Percentiles rank a stretch among this genome's conserved stretches.
Evolutionary conservation across 2,329 filamentous ascomycete genomes (phyloP).

Genomic region (Fusarium proliferatum): DNA sequence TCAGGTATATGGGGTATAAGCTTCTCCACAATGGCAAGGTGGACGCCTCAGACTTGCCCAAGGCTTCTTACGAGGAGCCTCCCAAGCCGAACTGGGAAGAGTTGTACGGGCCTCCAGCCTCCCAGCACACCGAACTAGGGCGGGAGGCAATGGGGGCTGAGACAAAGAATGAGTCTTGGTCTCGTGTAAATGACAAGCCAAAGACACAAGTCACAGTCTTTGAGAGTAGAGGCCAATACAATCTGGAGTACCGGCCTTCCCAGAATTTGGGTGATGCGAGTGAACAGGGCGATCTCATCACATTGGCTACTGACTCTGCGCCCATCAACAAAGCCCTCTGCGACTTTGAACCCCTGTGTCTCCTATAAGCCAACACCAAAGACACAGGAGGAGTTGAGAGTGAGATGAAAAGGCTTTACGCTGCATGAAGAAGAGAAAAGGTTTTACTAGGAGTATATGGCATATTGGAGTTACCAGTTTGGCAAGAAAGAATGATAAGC

Average conservation of each 20-base stretch:
- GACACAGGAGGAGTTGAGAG: rapidly evolving
- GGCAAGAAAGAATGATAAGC: rapidly evolving
- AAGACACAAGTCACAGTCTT: rapidly evolving
- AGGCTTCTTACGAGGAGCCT: background rate
- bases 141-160: background rate
- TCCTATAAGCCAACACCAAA: background rate
- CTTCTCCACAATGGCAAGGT: background rate
- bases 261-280: no score
- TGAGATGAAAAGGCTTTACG: background rate
- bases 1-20: rapidly evolving
- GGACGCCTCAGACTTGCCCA: background rate
- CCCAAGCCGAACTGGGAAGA: background rate
- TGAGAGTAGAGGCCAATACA: rapidly evolving
- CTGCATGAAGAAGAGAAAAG: rapidly evolving
- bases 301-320: background rate
- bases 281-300: background rate
- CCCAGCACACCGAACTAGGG: background rate
- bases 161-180: background rate
- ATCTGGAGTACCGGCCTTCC: rapidly evolving
- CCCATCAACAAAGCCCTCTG: background rate
- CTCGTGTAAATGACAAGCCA: background rate
- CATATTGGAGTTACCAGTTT: rapidly evolving
- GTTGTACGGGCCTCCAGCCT: background rate
- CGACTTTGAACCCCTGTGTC: background rate
- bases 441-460: rapidly evolving